Evolutionary conservation across 1,139 yeast species (phyloP).

Genomic region (Yamadazyma diddensiae): DNA sequence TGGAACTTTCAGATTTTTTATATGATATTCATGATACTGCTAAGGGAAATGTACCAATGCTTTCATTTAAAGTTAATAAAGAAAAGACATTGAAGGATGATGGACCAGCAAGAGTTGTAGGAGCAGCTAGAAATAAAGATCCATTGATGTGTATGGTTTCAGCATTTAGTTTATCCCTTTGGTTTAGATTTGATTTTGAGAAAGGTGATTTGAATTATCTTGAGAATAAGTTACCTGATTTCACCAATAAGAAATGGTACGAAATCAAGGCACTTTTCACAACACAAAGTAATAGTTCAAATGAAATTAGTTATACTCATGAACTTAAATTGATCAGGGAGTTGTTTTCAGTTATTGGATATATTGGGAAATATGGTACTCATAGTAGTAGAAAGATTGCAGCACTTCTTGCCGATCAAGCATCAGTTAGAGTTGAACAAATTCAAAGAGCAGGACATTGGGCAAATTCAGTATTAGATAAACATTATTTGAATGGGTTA

Average conservation of each 20-base stretch:
- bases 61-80: neutral
- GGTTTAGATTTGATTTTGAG: constrained; percentile 8
- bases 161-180: constrained; percentile 6
- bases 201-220: constrained; percentile 2
- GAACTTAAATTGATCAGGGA: neutral
- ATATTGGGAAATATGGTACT: neutral
- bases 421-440: constrained; percentile 4
- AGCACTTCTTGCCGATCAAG: constrained; percentile 5
- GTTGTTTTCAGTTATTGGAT: neutral
- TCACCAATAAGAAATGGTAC: neutral
- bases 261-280: neutral
- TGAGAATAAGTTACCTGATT: neutral
- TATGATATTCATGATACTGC: neutral
- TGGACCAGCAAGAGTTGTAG: neutral
- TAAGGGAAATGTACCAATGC: constrained; percentile 2
- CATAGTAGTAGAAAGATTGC: constrained; percentile 3
- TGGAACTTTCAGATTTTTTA: constrained; percentile 5
- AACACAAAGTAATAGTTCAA: neutral
- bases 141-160: constrained; percentile 5
- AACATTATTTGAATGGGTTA: constrained; percentile 3
- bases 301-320: neutral
- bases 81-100: constrained; percentile 3
- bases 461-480: constrained; percentile 1
- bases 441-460: constrained; percentile 8
- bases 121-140: constrained; percentile 3